Conservation (phyloP, 2,329 filamentous ascomycete species). For the Venturiaceae sp. region DNA sequence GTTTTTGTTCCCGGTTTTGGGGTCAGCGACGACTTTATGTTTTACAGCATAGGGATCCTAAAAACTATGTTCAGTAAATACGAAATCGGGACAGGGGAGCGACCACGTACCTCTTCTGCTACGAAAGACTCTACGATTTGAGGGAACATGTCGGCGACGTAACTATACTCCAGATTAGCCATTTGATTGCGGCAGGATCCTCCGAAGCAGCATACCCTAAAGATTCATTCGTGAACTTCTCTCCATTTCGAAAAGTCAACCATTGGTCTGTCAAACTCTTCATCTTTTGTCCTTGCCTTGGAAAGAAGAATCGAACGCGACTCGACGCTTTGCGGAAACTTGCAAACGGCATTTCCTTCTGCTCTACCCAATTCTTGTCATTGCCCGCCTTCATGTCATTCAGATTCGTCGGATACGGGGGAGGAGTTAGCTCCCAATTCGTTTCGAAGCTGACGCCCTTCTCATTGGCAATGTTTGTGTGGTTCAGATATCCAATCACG, state of each 20-base stretch:
- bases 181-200: not conserved
- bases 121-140: slow-evolving; percentile 47
- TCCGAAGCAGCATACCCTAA: slow-evolving; percentile 34
- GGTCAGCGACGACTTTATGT: slow-evolving; percentile 13
- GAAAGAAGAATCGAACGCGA: slow-evolving; percentile 44
- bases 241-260: slow-evolving; percentile 51
- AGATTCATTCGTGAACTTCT: slow-evolving; percentile 52
- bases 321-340: slow-evolving; percentile 39
- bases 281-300: slow-evolving; percentile 32
- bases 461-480: slow-evolving; percentile 52
- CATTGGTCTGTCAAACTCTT: slow-evolving; percentile 51
- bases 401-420: slow-evolving; percentile 32
- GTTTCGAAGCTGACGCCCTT: slow-evolving; percentile 47
- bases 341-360: slow-evolving; percentile 32
- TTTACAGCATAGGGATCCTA: slow-evolving; percentile 22
- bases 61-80: not conserved
- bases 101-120: slow-evolving; percentile 12
- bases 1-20: slow-evolving; percentile 19
- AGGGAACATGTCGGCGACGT: slow-evolving; percentile 59
- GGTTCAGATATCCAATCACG: slow-evolving; percentile 55
- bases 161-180: slow-evolving; percentile 20
- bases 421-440: slow-evolving; percentile 40
- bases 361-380: slow-evolving; percentile 40
- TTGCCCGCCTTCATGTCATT: slow-evolving; percentile 28
- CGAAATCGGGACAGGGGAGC: not conserved